Conservation (phyloP, 306 rosid species). For the Cucurbita pepo region DNA sequence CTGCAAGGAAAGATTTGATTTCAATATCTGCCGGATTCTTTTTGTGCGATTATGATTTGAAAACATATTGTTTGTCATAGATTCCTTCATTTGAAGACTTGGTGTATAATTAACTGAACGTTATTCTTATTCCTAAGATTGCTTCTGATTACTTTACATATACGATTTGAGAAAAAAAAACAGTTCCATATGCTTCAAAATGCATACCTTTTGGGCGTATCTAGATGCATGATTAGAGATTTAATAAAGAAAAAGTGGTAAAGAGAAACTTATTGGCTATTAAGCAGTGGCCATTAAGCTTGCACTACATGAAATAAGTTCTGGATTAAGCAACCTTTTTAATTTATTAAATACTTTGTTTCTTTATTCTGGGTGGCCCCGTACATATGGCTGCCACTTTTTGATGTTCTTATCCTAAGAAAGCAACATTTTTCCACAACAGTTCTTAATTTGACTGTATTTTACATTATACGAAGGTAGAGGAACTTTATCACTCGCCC, state of each 20-base stretch:
- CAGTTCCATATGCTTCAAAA: background rate
- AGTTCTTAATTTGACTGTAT: background rate
- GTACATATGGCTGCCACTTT: background rate
- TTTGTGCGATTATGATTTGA: background rate
- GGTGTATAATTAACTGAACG: background rate
- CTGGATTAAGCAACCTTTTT: background rate
- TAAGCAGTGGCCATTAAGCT: constrained; percentile 5
- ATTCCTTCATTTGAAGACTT: background rate
- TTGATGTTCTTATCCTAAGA: background rate
- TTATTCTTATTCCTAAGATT: background rate
- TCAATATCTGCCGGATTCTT: background rate
- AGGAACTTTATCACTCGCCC: background rate
- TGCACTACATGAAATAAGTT: background rate
- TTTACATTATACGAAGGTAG: background rate
- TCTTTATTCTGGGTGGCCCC: background rate
- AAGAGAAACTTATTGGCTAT: background rate
- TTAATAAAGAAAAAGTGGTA: constrained; percentile 1
- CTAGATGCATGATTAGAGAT: background rate
- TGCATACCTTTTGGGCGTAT: background rate
- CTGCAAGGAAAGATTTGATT: background rate
- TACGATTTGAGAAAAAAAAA: background rate
- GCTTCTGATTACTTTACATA: background rate
- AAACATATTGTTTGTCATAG: background rate
- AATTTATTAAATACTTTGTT: background rate
- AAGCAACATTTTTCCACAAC: background rate